Evolutionary conservation across 345 rosid genomes (phyloP).

Genomic region (Ricinus communis): DNA sequence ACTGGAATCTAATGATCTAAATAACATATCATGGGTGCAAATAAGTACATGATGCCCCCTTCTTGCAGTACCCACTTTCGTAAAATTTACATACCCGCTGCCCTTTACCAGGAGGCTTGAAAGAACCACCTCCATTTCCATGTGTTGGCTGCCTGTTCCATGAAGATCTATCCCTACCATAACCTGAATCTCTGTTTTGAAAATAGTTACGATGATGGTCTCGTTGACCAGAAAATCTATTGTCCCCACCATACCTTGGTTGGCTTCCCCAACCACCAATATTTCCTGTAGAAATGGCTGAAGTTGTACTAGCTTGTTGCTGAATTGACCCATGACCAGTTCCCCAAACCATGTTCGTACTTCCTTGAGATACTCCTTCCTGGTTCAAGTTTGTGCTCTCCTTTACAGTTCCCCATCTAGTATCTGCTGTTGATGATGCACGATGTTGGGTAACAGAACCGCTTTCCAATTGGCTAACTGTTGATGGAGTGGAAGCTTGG

Average conservation of each 20-base stretch:
- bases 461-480: constrained; percentile 21
- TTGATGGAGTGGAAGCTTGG: constrained; percentile 10
- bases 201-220: constrained; percentile 41
- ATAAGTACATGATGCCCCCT: constrained; percentile 73
- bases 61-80: constrained; percentile 71
- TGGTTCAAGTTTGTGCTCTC: constrained; percentile 38
- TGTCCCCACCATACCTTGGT: constrained; percentile 43
- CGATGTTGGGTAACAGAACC: constrained; percentile 12
- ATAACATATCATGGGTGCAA: constrained; percentile 57
- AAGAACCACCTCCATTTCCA: constrained; percentile 52
- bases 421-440: constrained; percentile 23
- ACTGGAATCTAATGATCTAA: constrained; percentile 13
- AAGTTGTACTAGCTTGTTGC: constrained; percentile 38
- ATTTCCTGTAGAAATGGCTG: constrained; percentile 29
- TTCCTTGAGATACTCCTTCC: constrained; percentile 33
- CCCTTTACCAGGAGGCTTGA: constrained; percentile 63
- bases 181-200: constrained; percentile 51
- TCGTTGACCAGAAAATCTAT: constrained; percentile 46
- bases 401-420: constrained; percentile 41
- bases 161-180: constrained; percentile 46
- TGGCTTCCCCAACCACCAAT: constrained; percentile 51
- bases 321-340: constrained; percentile 38
- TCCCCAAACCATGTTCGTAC: constrained; percentile 33
- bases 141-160: constrained; percentile 40
- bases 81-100: constrained; percentile 72